Evolutionary conservation across 164 flowering plant genomes (phyloP).

Genomic region (Berberis thunbergii): DNA sequence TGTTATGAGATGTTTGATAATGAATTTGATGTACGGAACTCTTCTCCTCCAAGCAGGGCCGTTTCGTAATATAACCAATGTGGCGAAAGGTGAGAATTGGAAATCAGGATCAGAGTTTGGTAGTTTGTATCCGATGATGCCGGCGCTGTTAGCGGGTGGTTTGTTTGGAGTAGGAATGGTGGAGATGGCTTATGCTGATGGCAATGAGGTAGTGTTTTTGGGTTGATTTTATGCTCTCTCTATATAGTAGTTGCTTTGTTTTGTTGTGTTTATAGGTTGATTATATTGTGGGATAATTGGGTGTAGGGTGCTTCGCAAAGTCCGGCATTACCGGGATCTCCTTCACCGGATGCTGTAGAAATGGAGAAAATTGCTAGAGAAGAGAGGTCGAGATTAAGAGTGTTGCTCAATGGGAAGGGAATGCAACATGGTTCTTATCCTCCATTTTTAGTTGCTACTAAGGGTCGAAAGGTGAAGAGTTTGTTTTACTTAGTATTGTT

Average conservation of each 20-base stretch:
- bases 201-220: conserved; percentile 35
- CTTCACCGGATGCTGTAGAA: conserved; percentile 29
- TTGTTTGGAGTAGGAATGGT: conserved; percentile 45
- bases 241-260: neutral
- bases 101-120: conserved; percentile 6
- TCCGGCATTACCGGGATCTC: conserved; percentile 29
- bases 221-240: neutral
- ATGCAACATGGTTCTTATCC: conserved; percentile 57
- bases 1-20: no score
- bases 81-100: conserved; percentile 14
- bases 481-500: conserved; percentile 1
- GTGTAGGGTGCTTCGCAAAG: conserved; percentile 32
- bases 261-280: conserved; percentile 1
- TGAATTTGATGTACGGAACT: no score
- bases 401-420: conserved; percentile 57
- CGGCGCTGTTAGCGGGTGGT: conserved; percentile 39
- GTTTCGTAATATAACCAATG: conserved; percentile 2
- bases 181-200: conserved; percentile 55
- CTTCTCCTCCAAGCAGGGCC: conserved; percentile 19
- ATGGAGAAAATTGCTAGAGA: conserved; percentile 54
- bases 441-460: conserved; percentile 60
- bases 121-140: conserved; percentile 17
- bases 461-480: conserved; percentile 74
- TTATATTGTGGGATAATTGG: conserved; percentile 13
- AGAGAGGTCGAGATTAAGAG: conserved; percentile 59